Evolutionary conservation across 768 basidiomycete species (phyloP).

Genomic region (Clitopilus hobsonii): DNA sequence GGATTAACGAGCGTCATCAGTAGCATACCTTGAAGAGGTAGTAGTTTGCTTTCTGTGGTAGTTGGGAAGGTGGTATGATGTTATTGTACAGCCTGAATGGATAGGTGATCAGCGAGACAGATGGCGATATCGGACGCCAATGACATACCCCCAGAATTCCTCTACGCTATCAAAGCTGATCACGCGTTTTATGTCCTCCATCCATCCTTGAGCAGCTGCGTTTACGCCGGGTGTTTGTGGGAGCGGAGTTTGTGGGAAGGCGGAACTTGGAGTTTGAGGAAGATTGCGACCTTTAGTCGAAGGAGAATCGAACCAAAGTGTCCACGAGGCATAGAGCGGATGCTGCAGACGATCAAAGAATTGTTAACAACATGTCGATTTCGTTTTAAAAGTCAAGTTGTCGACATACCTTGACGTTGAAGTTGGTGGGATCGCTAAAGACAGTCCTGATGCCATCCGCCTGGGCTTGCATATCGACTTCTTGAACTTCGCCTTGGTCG

Average conservation of each 20-base stretch:
- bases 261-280: constrained; percentile 76
- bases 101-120: constrained; percentile 14
- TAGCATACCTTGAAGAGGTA: constrained; percentile 90
- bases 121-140: background rate
- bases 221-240: constrained; percentile 64
- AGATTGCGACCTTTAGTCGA: constrained; percentile 86
- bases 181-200: constrained; percentile 98
- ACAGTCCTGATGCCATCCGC: constrained; percentile 86
- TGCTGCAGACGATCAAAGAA: constrained; percentile 48
- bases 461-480: constrained; percentile 79
- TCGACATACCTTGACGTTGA: constrained; percentile 86
- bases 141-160: constrained; percentile 94
- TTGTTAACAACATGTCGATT: constrained; percentile 4
- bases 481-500: constrained; percentile 85
- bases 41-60: constrained; percentile 97
- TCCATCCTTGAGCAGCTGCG: constrained; percentile 85
- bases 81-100: constrained; percentile 82
- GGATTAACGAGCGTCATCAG: background rate
- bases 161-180: constrained; percentile 96
- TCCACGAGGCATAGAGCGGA: constrained; percentile 92
- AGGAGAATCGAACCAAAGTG: constrained; percentile 97
- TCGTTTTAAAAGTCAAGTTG: background rate
- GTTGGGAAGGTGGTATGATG: constrained; percentile 89
- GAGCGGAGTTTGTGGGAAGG: constrained; percentile 71
- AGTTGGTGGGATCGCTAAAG: constrained; percentile 87